Conservation (phyloP, 495 filamentous ascomycete genomes). For the Aspergillus kassunensis region DNA sequence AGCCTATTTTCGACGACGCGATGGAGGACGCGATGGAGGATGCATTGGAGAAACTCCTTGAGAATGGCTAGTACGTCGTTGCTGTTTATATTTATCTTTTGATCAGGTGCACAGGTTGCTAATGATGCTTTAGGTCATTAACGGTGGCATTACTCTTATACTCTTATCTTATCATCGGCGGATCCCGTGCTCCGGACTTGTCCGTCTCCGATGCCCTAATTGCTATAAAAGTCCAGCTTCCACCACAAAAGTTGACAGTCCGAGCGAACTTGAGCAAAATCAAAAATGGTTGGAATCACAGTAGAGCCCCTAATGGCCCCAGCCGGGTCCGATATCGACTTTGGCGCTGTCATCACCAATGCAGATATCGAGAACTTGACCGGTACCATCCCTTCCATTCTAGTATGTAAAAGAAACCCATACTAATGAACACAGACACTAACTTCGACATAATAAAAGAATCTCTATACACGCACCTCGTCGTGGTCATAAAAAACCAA, state of each 20-base stretch:
- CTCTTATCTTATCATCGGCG: neutral
- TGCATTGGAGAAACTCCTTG: no score
- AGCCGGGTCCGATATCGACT: conserved; percentile 50
- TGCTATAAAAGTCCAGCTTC: neutral
- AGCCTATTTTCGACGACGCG: no score
- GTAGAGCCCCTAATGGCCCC: conserved; percentile 22
- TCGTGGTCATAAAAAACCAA: conserved; percentile 68
- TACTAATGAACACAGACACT: conserved; percentile 39
- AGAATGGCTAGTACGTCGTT: no score
- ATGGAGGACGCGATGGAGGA: no score
- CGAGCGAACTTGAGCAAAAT: neutral
- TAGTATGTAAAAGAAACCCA: neutral
- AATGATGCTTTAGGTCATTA: no score
- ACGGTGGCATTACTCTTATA: no score
- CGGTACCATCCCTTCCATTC: conserved; percentile 23
- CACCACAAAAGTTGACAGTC: neutral
- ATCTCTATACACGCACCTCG: conserved; percentile 58
- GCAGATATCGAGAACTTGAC: conserved; percentile 57
- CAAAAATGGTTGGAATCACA: conserved; percentile 1
- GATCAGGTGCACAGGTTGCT: no score
- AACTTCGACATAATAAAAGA: conserved; percentile 56
- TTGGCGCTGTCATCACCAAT: conserved; percentile 54
- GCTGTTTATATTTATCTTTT: no score
- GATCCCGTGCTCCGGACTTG: neutral
- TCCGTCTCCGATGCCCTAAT: neutral